Conservation (phyloP, 139 green algal species). For the Micromonas pusilla region DNA sequence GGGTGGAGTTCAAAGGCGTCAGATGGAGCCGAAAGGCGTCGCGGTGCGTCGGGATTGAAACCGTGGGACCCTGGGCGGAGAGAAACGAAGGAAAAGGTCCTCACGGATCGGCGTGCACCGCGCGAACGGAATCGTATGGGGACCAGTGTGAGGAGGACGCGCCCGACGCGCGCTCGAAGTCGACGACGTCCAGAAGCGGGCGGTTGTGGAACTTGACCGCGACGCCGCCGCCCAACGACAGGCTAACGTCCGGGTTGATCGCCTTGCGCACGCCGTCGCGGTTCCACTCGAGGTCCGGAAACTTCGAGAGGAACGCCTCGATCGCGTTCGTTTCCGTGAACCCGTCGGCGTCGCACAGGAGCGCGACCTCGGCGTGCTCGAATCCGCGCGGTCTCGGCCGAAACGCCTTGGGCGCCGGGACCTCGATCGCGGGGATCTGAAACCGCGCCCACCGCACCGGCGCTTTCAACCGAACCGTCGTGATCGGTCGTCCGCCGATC, state of each 20-base stretch:
- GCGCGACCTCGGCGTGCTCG: slow-evolving; percentile 2
- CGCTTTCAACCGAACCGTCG: not conserved
- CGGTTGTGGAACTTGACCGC: not conserved
- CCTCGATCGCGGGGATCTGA: not conserved
- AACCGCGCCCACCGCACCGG: not conserved
- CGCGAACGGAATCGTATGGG: not conserved
- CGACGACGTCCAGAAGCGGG: not conserved
- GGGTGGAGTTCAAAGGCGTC: too few species aligned
- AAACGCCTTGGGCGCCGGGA: not conserved
- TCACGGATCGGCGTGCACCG: too few species aligned
- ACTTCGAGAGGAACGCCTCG: not conserved
- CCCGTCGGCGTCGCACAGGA: not conserved
- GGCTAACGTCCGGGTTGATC: slow-evolving; percentile 4
- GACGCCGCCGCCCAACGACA: not conserved
- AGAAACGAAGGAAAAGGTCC: too few species aligned
- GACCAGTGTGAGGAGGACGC: not conserved
- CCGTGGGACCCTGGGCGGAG: too few species aligned
- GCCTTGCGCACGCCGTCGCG: not conserved
- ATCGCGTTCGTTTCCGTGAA: not conserved
- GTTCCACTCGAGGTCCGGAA: not conserved
- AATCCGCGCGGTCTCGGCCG: not conserved
- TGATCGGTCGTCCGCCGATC: not conserved
- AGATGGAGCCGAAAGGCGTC: too few species aligned
- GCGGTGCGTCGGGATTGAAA: too few species aligned
- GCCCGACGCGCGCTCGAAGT: not conserved